A percentile compares a stretch with the other conserved stretches of the same genome.
Evolutionary conservation across 2,329 filamentous ascomycete species (phyloP).

Genomic region (Hypomyces perniciosus): DNA sequence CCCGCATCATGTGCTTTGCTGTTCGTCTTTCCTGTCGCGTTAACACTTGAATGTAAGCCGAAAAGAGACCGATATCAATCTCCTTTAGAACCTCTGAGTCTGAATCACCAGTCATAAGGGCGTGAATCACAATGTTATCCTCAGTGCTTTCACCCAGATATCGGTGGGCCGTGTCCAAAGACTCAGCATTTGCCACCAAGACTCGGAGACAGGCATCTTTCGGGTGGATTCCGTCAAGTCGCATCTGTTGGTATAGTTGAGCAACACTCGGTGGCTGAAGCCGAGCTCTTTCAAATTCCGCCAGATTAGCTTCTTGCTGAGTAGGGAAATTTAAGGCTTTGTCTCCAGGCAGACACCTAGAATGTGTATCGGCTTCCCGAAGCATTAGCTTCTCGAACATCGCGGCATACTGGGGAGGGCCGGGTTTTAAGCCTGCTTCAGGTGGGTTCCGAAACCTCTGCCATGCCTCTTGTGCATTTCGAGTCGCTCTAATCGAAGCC

Average conservation of each 20-base stretch:
- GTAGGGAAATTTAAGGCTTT: slow-evolving; percentile 42
- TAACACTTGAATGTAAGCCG: slow-evolving; percentile 41
- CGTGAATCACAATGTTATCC: slow-evolving; percentile 7
- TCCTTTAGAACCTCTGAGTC: slow-evolving; percentile 18
- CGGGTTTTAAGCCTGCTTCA: slow-evolving; percentile 28
- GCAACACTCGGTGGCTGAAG: slow-evolving; percentile 53
- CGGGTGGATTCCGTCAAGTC: slow-evolving; percentile 41
- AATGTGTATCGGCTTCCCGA: slow-evolving; percentile 22
- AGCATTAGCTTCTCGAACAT: slow-evolving; percentile 54
- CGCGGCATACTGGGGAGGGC: slow-evolving; percentile 45
- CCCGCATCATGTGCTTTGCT: slow-evolving; percentile 25
- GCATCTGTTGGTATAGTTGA: slow-evolving; percentile 56
- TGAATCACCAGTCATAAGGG: slow-evolving; percentile 20
- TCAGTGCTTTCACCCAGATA: slow-evolving; percentile 44
- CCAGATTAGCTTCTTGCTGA: slow-evolving; percentile 43
- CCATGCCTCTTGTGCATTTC: slow-evolving; percentile 59
- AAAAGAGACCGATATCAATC: slow-evolving; percentile 34
- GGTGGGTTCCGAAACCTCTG: slow-evolving; percentile 38
- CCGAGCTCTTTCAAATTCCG: slow-evolving; percentile 59
- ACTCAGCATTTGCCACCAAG: slow-evolving; percentile 48
- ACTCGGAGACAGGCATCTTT: slow-evolving; percentile 45
- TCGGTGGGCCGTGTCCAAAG: slow-evolving; percentile 38
- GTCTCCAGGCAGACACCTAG: slow-evolving; percentile 51
- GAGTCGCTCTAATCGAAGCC: slow-evolving; percentile 50
- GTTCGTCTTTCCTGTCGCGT: slow-evolving; percentile 17